A percentile compares a stretch with the other conserved stretches of the same genome.
Evolutionary conservation across 192 early-diverging fungal species (phyloP).

Genomic region (Podila minutissima): DNA sequence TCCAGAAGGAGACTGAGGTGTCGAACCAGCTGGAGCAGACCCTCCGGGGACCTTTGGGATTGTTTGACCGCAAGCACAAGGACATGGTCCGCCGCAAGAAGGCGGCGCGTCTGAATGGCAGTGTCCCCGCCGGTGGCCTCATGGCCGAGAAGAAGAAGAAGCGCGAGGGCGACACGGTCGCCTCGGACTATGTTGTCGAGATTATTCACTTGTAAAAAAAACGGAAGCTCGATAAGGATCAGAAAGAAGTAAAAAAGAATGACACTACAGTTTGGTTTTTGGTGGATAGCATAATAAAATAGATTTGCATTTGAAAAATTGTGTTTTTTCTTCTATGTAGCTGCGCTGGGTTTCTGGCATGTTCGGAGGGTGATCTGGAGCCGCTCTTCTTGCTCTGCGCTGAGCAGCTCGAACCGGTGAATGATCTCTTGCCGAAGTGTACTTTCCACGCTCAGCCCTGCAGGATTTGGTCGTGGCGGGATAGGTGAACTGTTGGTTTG

Average conservation of each 20-base stretch:
- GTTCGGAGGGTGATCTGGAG: conserved; percentile 11
- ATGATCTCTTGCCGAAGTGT: conserved; percentile 29
- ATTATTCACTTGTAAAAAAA: conserved; percentile 57
- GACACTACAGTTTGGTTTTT: neutral
- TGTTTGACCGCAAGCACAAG: conserved; percentile 55
- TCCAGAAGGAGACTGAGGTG: conserved; percentile 33
- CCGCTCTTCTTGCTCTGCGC: conserved; percentile 39
- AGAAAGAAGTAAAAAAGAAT: neutral
- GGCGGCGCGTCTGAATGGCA: conserved; percentile 7
- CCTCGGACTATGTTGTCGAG: conserved; percentile 60
- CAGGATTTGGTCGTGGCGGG: neutral
- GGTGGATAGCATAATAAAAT: conserved; percentile 10
- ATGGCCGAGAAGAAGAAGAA: conserved; percentile 52
- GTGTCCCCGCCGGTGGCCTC: conserved; percentile 7
- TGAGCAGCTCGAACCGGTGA: conserved; percentile 22
- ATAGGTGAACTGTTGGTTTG: neutral
- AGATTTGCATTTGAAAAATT: neutral
- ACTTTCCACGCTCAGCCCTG: neutral
- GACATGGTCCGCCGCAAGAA: conserved; percentile 36
- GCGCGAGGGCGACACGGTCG: conserved; percentile 56
- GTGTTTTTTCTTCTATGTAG: neutral
- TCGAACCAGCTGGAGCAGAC: conserved; percentile 48
- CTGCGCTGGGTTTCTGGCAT: conserved; percentile 4
- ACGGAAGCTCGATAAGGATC: neutral
- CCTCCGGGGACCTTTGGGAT: conserved; percentile 46